phyloP scores from a whole-genome alignment of 495 filamentous ascomycete genomes.

The Talaromyces liani region DNA sequence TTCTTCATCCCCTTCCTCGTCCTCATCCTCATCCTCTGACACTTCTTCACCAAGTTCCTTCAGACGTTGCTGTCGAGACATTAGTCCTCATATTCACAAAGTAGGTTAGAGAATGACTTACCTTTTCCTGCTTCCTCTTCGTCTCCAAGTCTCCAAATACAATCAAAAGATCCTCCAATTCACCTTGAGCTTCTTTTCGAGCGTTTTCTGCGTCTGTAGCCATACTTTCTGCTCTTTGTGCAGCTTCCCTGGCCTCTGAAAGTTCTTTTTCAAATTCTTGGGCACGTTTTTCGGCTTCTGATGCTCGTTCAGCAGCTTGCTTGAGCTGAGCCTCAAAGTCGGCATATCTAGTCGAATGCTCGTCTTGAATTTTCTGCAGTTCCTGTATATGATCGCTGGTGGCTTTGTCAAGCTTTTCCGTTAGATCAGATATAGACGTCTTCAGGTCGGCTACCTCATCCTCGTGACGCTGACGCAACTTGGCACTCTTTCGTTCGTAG shows the following conservation, averaged over 20 bases:
- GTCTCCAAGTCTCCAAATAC: slow-evolving; percentile 87
- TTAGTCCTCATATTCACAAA: slow-evolving; percentile 16
- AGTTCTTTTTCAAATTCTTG: slow-evolving; percentile 12
- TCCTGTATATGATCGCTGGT: slow-evolving; percentile 49
- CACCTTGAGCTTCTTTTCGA: slow-evolving; percentile 54
- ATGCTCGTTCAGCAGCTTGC: slow-evolving; percentile 30
- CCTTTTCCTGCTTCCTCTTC: slow-evolving; percentile 74
- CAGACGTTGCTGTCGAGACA: slow-evolving; percentile 52
- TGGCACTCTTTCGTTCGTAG: slow-evolving; percentile 37
- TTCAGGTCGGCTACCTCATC: slow-evolving; percentile 57
- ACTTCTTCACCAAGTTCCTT: slow-evolving; percentile 65
- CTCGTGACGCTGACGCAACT: slow-evolving; percentile 45
- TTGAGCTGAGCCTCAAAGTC: slow-evolving; percentile 33
- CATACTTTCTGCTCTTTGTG: slow-evolving; percentile 17
- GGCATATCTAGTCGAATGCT: slow-evolving; percentile 40
- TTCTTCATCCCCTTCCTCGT: slow-evolving; percentile 51
- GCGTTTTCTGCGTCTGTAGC: slow-evolving; percentile 55
- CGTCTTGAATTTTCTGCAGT: slow-evolving; percentile 49
- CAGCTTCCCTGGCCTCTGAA: slow-evolving; percentile 16
- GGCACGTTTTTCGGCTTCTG: slow-evolving; percentile 24
- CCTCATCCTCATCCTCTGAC: slow-evolving; percentile 73
- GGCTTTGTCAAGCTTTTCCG: slow-evolving; percentile 52
- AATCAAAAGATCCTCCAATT: slow-evolving; percentile 79
- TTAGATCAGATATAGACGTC: slow-evolving; percentile 49
- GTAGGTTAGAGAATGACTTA: slow-evolving; percentile 26